Evolutionary conservation across 345 rosid genomes (phyloP).

Genomic region (Citrus maxima): DNA sequence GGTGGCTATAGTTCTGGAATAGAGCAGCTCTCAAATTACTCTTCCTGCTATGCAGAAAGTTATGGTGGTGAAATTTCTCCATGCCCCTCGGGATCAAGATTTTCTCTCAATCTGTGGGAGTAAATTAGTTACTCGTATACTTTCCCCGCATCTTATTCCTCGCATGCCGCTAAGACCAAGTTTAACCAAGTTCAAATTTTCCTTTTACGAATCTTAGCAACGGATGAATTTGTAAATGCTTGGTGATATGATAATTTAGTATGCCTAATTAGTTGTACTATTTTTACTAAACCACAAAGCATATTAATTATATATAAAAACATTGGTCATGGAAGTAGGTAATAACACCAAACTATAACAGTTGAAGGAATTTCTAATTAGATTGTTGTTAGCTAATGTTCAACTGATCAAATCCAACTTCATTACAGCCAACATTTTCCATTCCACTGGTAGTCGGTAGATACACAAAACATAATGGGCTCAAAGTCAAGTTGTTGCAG

Average conservation of each 20-base stretch:
- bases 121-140: background rate
- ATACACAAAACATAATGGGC: background rate
- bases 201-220: background rate
- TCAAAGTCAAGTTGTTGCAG: background rate
- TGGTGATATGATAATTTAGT: background rate
- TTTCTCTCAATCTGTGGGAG: slow-evolving; percentile 12
- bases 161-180: background rate
- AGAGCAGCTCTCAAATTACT: slow-evolving; percentile 42
- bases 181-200: background rate
- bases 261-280: background rate
- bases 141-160: background rate
- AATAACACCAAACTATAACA: background rate
- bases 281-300: background rate
- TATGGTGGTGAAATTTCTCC: slow-evolving; percentile 61
- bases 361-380: background rate
- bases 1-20: slow-evolving; percentile 37
- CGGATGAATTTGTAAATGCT: background rate
- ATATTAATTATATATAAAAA: no score
- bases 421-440: background rate
- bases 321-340: background rate
- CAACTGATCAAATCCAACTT: background rate
- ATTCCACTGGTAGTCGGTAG: background rate
- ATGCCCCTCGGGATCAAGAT: slow-evolving; percentile 9
- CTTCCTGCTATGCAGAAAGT: slow-evolving; percentile 45
- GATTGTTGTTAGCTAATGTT: background rate